Evolutionary conservation across 108 stramenopile species (phyloP).

Genomic region (Cyclotella distinguenda): DNA sequence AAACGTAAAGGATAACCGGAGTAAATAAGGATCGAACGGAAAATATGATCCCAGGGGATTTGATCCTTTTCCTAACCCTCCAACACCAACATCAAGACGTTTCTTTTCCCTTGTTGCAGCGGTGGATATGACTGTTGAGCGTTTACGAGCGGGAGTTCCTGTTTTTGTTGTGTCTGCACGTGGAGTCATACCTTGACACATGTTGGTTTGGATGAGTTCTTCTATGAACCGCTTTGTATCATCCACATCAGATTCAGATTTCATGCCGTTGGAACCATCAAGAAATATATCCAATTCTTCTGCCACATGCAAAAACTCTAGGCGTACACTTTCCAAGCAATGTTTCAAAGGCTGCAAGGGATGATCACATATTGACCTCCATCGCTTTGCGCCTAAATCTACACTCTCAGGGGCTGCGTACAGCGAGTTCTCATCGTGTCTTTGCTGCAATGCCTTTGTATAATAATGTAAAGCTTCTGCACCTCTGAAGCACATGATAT

Average conservation of each 20-base stretch:
- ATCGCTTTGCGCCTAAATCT: constrained; percentile 54
- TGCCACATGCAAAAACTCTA: constrained; percentile 91
- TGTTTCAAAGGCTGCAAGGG: constrained; percentile 84
- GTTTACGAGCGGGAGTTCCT: constrained; percentile 31
- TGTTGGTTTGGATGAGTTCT: constrained; percentile 20
- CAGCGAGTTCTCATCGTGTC: constrained; percentile 39
- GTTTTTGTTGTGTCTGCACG: constrained; percentile 18
- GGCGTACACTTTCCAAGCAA: constrained; percentile 91
- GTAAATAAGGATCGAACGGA: constrained; percentile 95
- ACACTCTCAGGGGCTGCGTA: constrained; percentile 47
- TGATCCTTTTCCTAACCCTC: constrained; percentile 83
- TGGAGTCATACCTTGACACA: constrained; percentile 15
- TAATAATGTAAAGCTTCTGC: constrained; percentile 69
- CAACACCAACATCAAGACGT: constrained; percentile 78
- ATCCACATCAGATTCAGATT: constrained; percentile 4
- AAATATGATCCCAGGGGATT: constrained; percentile 96
- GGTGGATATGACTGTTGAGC: constrained; percentile 61
- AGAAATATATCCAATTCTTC: constrained; percentile 52
- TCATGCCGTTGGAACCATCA: constrained; percentile 1
- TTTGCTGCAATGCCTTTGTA: constrained; percentile 33
- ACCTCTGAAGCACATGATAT: constrained; percentile 97
- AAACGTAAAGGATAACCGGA: constrained; percentile 73
- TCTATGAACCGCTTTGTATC: constrained; percentile 31
- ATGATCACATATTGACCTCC: constrained; percentile 69
- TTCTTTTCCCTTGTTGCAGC: constrained; percentile 67